Evolutionary conservation across 805 yeast genomes (phyloP), one percentile per base, ranked within the genome.

Genomic region (Wickerhamiella nectarea): DNA sequence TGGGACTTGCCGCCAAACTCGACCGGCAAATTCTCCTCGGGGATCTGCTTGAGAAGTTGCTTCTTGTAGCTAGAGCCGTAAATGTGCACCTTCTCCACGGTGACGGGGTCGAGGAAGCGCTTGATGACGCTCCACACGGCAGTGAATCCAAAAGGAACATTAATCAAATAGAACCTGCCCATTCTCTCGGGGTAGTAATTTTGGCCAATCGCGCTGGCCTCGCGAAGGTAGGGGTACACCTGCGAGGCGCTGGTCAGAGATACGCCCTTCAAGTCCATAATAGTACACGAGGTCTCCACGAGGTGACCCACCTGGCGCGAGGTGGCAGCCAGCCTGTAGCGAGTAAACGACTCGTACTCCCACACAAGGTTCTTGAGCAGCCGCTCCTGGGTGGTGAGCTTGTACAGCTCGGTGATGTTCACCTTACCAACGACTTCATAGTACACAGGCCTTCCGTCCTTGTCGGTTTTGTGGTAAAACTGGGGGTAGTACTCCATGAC

Each of bases 101-200:
- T 91, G 45, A 89, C 97, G 3, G 97, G 97, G 61, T 91, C 98
- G 59, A 91, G 73, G 66, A 91, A 87, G 45, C 94, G 89, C 68
- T 86, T 86, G 69, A 91, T 83, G 44, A 87, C 60, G 61, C 76
- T 75, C 74, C 89, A 91, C 34, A 93, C 96, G 34, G 96, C 79
- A 31, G 95, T 76, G 66, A 91, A 91, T 2, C 98, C 98, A 60
- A 86, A 91, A 51, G 98, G 98, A 1, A 97, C 94, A 59, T 91
- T 91, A 65, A 91, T 84, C 56, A 87, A 68, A 66, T 86, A 89
- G 61, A 89, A 91, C 64, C 83, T 86, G 59, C 98, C 98, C 98
- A 91, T 91, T 65, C 97, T 81, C 71, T 91, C 98, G 12, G 98
- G 98, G 62, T 91, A 91, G 66, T 83, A 89, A 67, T 91, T 84